These are phyloP conservation scores for Mycogone perniciosa DNA, from an alignment of 2,329 filamentous ascomycete genomes.

Conservation along the genomic window DNA sequence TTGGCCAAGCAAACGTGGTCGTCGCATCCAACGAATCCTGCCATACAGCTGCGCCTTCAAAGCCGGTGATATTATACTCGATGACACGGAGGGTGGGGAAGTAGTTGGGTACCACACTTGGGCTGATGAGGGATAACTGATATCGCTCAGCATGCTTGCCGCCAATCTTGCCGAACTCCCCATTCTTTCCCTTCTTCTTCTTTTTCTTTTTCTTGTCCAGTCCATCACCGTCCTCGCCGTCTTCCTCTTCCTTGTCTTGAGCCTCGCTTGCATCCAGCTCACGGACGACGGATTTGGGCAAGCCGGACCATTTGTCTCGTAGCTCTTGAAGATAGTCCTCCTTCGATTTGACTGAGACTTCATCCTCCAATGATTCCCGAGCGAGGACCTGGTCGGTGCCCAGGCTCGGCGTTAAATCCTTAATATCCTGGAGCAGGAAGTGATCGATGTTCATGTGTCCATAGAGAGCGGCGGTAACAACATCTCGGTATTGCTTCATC, in stretches of 20 bases:
- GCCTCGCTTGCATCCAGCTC: slow-evolving; percentile 15
- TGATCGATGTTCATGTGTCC: slow-evolving; percentile 99
- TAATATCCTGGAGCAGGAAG: slow-evolving; percentile 84
- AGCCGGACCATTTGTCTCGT: slow-evolving; percentile 66
- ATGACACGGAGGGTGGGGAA: slow-evolving; percentile 85
- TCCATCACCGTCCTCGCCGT: slow-evolving; percentile 17
- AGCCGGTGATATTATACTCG: slow-evolving; percentile 83
- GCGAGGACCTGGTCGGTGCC: slow-evolving; percentile 24
- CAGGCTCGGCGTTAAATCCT: slow-evolving; percentile 60
- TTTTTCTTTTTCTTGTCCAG: slow-evolving; percentile 22
- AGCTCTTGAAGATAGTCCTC: slow-evolving; percentile 70
- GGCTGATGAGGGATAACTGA: slow-evolving; percentile 70
- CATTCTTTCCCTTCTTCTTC: slow-evolving; percentile 44
- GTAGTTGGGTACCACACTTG: slow-evolving; percentile 88
- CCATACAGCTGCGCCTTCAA: slow-evolving; percentile 54
- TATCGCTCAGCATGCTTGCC: slow-evolving; percentile 82
- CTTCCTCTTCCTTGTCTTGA: slow-evolving; percentile 16
- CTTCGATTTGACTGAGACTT: slow-evolving; percentile 57
- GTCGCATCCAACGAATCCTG: slow-evolving; percentile 23
- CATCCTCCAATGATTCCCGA: slow-evolving; percentile 35
- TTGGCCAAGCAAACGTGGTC: slow-evolving; percentile 6
- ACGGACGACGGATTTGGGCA: slow-evolving; percentile 50
- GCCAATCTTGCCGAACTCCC: slow-evolving; percentile 56
- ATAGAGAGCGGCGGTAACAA: slow-evolving; percentile 72
- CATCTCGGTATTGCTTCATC: slow-evolving; percentile 84